Base-by-base conservation (phyloP, 345 rosid species). In the Camelina sativa region DNA sequence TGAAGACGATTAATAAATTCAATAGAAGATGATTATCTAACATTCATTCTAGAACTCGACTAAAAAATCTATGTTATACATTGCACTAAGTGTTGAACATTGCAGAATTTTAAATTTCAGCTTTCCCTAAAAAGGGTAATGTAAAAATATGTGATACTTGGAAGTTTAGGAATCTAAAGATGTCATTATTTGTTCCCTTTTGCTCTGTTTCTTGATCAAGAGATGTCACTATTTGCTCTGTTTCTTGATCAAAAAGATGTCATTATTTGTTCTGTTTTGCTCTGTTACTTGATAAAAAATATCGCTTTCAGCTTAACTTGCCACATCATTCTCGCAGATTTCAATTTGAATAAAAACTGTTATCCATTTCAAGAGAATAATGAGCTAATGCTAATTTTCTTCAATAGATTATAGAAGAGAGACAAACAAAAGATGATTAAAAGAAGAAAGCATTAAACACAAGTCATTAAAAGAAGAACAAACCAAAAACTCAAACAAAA, bases 211-310 rank as follows among this genome's bases (percentile, higher is more conserved):
- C 37, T 32, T 32, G 35, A 32, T 32, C 35, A 32, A 32, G 2
- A 32, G 8, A 32, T 32, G 43, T 10, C 11, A 38, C 11, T 20
- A 20, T 4, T 20, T 11, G 56, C 11, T 59, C 19, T 77, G 71
- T 52, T 65, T 64, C 64, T 56, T 61, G 53, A 70, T 85, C 28
- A 25, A 3, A 3, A 25, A 25, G 4, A 6, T 6, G 43, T 10
- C 11, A 38, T 10, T 10, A 20, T 4, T 20, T 11, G 56, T 53
- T 62, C 32, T 69, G 64, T 67, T 67, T 41, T 41, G 3, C n/a
- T 59, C 25, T 77, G 68, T 52, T 67, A 59, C 64, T 56, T 61
- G 53, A 70, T 85, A 86, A 86, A 86, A 38, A 3, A 2, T 37
- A 2, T 2, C 12, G 11, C 41, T 8, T 37, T 37, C 11, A 37